Conservation (phyloP, 1,284 basidiomycete species). For the Mycena sp. region DNA sequence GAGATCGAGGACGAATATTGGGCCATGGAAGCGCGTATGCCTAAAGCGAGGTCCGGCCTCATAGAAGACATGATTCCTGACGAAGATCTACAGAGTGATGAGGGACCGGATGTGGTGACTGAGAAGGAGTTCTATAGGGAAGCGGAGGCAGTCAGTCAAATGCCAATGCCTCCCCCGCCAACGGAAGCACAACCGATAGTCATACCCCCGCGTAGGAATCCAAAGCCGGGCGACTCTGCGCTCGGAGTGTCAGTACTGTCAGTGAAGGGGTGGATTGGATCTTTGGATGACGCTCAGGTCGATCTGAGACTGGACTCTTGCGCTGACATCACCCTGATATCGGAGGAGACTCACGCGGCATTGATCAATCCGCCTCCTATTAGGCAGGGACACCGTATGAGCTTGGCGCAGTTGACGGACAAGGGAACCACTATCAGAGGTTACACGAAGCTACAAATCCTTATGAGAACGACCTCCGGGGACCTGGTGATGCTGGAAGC, state of each 20-base stretch:
- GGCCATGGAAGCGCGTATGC: neutral
- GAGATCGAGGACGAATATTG: conserved; percentile 21
- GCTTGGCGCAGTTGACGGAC: conserved; percentile 4
- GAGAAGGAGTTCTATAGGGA: no score
- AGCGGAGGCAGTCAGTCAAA: no score
- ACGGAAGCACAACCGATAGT: neutral
- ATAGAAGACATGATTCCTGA: no score
- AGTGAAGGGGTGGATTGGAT: neutral
- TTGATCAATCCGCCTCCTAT: neutral
- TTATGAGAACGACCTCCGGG: neutral
- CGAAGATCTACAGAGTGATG: neutral
- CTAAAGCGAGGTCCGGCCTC: neutral
- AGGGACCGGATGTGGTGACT: neutral
- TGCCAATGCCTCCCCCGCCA: no score
- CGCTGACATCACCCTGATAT: neutral
- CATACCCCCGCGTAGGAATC: neutral
- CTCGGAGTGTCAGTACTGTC: conserved; percentile 24
- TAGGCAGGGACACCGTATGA: neutral
- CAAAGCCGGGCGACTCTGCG: conserved; percentile 2
- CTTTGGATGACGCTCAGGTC: neutral
- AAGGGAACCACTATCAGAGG: neutral
- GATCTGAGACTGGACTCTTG: neutral
- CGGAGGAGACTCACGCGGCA: neutral
- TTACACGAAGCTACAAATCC: neutral
- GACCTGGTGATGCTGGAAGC: neutral